Percentiles rank a stretch among this genome's conserved stretches.
Evolutionary conservation across 2,329 filamentous ascomycete genomes (phyloP).

Genomic region (Paradendryphiella salina): DNA sequence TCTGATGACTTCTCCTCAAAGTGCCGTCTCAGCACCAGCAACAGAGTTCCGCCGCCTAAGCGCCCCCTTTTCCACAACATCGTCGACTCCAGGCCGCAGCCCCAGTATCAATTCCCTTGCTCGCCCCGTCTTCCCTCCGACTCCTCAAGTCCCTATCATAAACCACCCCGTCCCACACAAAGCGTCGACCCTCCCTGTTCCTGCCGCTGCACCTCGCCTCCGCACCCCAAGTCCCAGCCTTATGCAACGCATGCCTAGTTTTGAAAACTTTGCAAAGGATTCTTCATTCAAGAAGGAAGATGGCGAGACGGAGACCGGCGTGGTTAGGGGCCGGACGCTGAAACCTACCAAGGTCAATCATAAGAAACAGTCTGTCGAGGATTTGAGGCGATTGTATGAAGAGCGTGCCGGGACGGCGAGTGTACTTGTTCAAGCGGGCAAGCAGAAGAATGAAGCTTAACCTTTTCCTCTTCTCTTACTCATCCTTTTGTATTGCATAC

Average conservation of each 20-base stretch:
- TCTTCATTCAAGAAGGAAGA: conserved; percentile 19
- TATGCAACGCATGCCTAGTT: conserved; percentile 53
- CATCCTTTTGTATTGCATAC: neutral
- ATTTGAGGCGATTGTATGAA: conserved; percentile 54
- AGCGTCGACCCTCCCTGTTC: conserved; percentile 37
- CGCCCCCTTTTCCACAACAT: conserved; percentile 33
- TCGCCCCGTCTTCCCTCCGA: conserved; percentile 39
- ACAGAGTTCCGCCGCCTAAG: conserved; percentile 38
- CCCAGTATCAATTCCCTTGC: conserved; percentile 46
- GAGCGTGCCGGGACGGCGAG: conserved; percentile 50
- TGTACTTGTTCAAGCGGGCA: conserved; percentile 28
- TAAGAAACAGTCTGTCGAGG: conserved; percentile 53
- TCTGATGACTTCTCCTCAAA: conserved; percentile 20
- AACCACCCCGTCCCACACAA: conserved; percentile 37
- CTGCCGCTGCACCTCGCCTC: conserved; percentile 29
- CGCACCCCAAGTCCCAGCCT: conserved; percentile 48
- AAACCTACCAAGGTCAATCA: conserved; percentile 47
- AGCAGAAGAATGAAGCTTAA: conserved; percentile 4
- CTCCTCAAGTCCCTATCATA: conserved; percentile 26
- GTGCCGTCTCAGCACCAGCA: conserved; percentile 20
- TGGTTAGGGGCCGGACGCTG: conserved; percentile 23
- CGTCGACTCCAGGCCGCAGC: conserved; percentile 23
- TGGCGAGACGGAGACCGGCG: conserved; percentile 6
- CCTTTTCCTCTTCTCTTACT: neutral
- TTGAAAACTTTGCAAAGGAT: conserved; percentile 37